phyloP scores from a whole-genome alignment of 1,284 basidiomycete species.

The Austroboletus sp. region DNA sequence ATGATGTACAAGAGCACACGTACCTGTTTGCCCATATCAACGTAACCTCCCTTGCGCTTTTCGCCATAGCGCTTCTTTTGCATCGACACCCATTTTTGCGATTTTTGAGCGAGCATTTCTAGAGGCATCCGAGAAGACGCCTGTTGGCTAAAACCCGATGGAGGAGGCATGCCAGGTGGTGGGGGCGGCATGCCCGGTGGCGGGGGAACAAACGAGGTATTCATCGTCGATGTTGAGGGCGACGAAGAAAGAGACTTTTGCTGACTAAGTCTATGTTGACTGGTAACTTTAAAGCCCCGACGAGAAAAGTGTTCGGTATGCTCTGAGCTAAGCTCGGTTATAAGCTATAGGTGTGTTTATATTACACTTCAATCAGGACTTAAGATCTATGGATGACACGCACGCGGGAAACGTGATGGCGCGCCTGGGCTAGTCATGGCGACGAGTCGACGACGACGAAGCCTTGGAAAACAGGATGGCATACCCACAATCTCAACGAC shows the following conservation, averaged over 20 bases:
- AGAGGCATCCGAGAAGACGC: conserved; percentile 61
- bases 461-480: too few relatives aligned
- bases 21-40: conserved; percentile 91
- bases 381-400: too few relatives aligned
- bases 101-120: conserved; percentile 77
- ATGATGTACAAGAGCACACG: conserved; percentile 23
- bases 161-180: conserved; percentile 54
- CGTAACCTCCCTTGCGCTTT: conserved; percentile 80
- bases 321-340: too few relatives aligned
- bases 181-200: conserved; percentile 60
- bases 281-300: too few relatives aligned
- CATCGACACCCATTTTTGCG: conserved; percentile 90
- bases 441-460: too few relatives aligned
- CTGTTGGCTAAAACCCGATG: conserved; percentile 42
- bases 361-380: too few relatives aligned
- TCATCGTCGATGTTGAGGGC: conserved; percentile 34
- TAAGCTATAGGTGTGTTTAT: too few relatives aligned
- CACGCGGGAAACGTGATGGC: too few relatives aligned
- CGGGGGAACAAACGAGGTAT: conserved; percentile 28
- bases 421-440: too few relatives aligned
- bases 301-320: too few relatives aligned
- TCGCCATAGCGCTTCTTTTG: conserved; percentile 87
- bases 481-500: too few relatives aligned
- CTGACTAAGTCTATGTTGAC: conserved; percentile 22
- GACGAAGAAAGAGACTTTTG: conserved; percentile 22